Evolutionary conservation across 164 flowering plant species (phyloP).

Genomic region (Cinnamomum micranthum): DNA sequence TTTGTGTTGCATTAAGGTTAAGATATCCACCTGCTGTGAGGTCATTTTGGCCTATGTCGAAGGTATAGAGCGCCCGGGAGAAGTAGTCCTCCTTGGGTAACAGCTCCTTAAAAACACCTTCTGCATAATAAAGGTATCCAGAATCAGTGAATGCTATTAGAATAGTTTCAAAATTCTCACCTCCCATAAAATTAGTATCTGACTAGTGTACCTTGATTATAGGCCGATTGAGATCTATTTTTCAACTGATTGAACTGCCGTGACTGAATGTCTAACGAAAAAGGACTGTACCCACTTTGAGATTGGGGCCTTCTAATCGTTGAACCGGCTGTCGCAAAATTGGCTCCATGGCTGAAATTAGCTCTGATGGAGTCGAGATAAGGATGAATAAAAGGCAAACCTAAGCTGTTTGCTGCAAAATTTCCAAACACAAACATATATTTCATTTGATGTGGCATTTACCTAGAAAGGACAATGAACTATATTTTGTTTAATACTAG

Average conservation of each 20-base stretch:
- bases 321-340: conserved; percentile 36
- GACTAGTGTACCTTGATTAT: conserved; percentile 2
- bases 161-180: neutral
- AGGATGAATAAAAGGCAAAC: conserved; percentile 41
- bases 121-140: conserved; percentile 12
- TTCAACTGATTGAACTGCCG: conserved; percentile 38
- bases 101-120: conserved; percentile 28
- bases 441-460: neutral
- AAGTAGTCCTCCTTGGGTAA: conserved; percentile 30
- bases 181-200: neutral
- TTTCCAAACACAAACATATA: neutral
- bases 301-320: conserved; percentile 39
- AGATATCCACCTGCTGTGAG: conserved; percentile 32
- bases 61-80: conserved; percentile 44
- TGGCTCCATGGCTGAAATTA: conserved; percentile 60
- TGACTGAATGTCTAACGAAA: conserved; percentile 46
- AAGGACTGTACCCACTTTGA: conserved; percentile 49
- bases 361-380: conserved; percentile 51
- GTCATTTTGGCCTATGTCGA: conserved; percentile 68
- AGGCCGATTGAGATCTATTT: conserved; percentile 17
- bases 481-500: too few species aligned
- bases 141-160: neutral
- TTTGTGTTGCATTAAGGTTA: conserved; percentile 35
- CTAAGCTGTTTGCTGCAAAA: conserved; percentile 40
- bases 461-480: too few species aligned